Conservation (phyloP, 495 filamentous ascomycete genomes). For the Geopyxis carbonaria region DNA sequence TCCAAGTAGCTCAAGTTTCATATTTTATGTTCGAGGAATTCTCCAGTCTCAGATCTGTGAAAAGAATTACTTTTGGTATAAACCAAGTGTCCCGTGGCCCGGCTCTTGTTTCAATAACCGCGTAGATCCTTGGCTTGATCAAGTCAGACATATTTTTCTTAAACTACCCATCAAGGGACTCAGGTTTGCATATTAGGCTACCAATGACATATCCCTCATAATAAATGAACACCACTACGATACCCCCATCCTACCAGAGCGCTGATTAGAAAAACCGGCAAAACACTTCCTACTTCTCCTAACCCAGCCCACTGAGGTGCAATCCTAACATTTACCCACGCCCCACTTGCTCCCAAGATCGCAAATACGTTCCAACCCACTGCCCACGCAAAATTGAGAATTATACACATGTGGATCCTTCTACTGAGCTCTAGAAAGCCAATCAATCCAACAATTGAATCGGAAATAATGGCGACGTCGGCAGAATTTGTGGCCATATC, state of each 20-base stretch:
- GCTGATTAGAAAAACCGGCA: constrained; percentile 50
- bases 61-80: too few species aligned
- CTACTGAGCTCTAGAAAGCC: constrained; percentile 42
- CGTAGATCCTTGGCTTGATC: too few species aligned
- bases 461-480: constrained; percentile 49
- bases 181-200: too few species aligned
- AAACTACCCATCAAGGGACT: too few species aligned
- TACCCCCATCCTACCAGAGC: constrained; percentile 13
- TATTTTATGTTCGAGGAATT: too few species aligned
- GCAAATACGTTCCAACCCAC: constrained; percentile 59
- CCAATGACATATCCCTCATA: too few species aligned
- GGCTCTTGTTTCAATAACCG: too few species aligned
- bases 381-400: constrained; percentile 59
- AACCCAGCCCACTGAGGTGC: constrained; percentile 57
- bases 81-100: too few species aligned
- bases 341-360: constrained; percentile 51
- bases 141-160: too few species aligned
- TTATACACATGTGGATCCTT: constrained; percentile 38
- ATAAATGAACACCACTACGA: too few species aligned
- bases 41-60: too few species aligned
- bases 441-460: constrained; percentile 39
- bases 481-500: constrained; percentile 53
- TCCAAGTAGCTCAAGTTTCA: too few species aligned
- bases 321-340: constrained; percentile 46
- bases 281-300: constrained; percentile 60